Conservation (phyloP, 331 rosid genomes). For the Acacia concinna region DNA sequence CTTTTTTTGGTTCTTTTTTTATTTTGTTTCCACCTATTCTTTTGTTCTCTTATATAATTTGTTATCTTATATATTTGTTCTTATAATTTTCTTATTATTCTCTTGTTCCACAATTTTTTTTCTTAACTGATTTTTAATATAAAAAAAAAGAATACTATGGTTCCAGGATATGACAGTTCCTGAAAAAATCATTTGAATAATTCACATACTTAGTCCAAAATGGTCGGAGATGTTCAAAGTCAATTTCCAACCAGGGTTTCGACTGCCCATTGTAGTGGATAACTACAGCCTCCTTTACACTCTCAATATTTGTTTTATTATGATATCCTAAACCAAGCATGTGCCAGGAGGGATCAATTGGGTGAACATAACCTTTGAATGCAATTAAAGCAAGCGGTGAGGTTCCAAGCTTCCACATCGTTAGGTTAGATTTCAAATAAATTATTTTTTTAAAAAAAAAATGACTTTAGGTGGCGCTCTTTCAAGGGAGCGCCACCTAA, state of each 20-base stretch:
- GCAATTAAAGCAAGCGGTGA: slow-evolving; percentile 97
- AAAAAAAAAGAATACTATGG: no score
- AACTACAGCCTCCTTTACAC: no score
- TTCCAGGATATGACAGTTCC: slow-evolving; percentile 91
- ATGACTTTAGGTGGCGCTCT: no score
- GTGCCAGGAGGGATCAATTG: slow-evolving; percentile 91
- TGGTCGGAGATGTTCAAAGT: slow-evolving; percentile 95
- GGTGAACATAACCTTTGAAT: slow-evolving; percentile 82
- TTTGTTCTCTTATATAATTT: no score
- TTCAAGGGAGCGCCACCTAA: no score
- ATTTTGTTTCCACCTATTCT: no score
- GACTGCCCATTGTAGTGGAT: slow-evolving; percentile 98
- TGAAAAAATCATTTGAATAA: slow-evolving; percentile 85
- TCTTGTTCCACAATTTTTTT: no score
- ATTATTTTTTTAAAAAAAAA: no score
- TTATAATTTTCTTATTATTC: no score
- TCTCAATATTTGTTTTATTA: slow-evolving; percentile 58
- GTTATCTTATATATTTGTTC: no score
- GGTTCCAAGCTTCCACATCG: slow-evolving; percentile 98
- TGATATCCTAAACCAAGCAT: slow-evolving; percentile 99
- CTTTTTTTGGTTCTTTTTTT: no score
- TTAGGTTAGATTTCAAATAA: slow-evolving; percentile 77
- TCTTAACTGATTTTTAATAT: no score
- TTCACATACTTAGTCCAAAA: slow-evolving; percentile 92
- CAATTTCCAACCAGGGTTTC: slow-evolving; percentile 95